phyloP scores from a whole-genome alignment of 2,329 filamentous ascomycete genomes.

The Didymella lethalis region DNA sequence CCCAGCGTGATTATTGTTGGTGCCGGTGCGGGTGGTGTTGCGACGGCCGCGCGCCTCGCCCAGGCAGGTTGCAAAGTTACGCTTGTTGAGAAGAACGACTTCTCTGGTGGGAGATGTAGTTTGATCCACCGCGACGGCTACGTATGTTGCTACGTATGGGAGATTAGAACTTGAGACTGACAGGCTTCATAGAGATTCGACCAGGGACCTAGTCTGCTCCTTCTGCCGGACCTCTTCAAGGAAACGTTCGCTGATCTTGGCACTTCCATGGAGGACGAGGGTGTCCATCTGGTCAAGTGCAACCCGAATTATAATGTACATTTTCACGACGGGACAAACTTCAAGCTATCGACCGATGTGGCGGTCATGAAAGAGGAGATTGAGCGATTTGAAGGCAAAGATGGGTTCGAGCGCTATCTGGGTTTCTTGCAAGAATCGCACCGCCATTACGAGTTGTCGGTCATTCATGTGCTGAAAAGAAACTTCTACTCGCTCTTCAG shows the following conservation, averaged over 20 bases:
- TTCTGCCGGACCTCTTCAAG: conserved; percentile 74
- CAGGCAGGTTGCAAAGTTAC: conserved; percentile 76
- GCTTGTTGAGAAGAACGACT: conserved; percentile 78
- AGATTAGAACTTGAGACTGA: conserved; percentile 8
- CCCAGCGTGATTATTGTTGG: conserved; percentile 57
- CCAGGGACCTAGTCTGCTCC: conserved; percentile 76
- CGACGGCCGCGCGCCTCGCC: conserved; percentile 74
- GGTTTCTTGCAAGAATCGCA: conserved; percentile 72
- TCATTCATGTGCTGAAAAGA: conserved; percentile 69
- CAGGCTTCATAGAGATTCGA: conserved; percentile 66
- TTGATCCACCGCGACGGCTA: conserved; percentile 68
- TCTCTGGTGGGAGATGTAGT: conserved; percentile 75
- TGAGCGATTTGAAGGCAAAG: conserved; percentile 75
- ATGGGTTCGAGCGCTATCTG: conserved; percentile 74
- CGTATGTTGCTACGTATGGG: conserved; percentile 45
- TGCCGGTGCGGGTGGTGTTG: conserved; percentile 74
- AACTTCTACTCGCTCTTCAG: conserved; percentile 70
- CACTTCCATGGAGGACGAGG: conserved; percentile 70
- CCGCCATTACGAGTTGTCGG: conserved; percentile 72
- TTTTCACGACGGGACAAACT: conserved; percentile 72
- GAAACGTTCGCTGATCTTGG: conserved; percentile 74
- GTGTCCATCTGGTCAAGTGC: conserved; percentile 73
- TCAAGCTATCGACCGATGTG: conserved; percentile 72
- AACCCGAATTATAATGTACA: conserved; percentile 79
- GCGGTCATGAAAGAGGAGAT: conserved; percentile 75